These are phyloP conservation scores for Lippia alba DNA, from an alignment of 305 asterid species.

Conservation along the genomic window DNA sequence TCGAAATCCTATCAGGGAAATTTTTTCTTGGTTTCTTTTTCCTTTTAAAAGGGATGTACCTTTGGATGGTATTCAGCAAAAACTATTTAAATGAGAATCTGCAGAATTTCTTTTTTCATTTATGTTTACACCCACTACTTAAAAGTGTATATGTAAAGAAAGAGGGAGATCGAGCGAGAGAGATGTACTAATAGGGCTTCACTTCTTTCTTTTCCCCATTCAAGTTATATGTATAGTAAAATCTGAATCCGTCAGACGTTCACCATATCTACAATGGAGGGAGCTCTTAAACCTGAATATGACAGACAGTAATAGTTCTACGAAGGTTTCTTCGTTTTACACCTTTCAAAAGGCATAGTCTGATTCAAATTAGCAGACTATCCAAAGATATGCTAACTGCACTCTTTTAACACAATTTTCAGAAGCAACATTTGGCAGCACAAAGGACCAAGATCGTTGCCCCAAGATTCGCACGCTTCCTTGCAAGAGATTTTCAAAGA, in stretches of 20 bases:
- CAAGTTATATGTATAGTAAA: slow-evolving; percentile 27
- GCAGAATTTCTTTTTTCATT: too few species aligned
- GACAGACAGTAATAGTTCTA: slow-evolving; percentile 20
- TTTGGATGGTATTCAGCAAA: too few species aligned
- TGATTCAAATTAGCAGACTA: slow-evolving; percentile 32
- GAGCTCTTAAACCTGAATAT: slow-evolving; percentile 13
- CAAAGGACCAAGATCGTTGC: slow-evolving; percentile 19
- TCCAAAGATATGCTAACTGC: neutral
- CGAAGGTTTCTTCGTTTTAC: slow-evolving; percentile 29
- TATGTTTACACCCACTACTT: too few species aligned
- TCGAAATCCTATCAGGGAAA: too few species aligned
- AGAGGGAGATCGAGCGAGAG: neutral
- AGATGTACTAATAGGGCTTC: slow-evolving; percentile 7
- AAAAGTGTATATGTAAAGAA: too few species aligned
- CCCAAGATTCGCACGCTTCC: slow-evolving; percentile 32
- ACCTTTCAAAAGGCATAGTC: slow-evolving; percentile 25
- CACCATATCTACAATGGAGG: slow-evolving; percentile 40
- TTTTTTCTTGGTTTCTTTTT: too few species aligned
- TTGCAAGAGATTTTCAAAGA: slow-evolving; percentile 2
- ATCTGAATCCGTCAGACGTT: slow-evolving; percentile 24
- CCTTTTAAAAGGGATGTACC: too few species aligned
- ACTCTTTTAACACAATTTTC: slow-evolving; percentile 15
- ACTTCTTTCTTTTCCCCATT: neutral
- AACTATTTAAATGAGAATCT: too few species aligned
- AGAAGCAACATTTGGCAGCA: neutral